These are phyloP conservation scores for Mortierella sp. DNA, from an alignment of 371 early-diverging fungal genomes.

Conservation along the genomic window DNA sequence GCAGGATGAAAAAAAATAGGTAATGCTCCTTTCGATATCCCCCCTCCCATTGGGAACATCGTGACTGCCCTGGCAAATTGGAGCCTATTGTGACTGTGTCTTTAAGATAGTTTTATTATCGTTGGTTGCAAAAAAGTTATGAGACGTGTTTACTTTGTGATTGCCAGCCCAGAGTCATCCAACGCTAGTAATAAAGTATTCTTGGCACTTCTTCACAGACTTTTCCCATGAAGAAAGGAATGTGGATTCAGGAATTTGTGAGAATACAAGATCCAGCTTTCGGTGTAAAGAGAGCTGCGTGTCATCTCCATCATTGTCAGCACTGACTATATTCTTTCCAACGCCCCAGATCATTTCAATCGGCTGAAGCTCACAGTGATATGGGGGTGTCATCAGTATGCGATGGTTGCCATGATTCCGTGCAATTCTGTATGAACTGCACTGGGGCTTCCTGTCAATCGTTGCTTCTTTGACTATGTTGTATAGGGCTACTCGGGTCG, in stretches of 20 bases:
- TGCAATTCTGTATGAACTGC: background rate
- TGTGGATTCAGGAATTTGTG: background rate
- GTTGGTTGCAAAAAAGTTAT: background rate
- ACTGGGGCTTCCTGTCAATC: background rate
- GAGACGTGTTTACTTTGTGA: too few species aligned
- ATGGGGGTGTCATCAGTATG: background rate
- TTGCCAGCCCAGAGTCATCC: too few species aligned
- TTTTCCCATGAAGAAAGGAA: background rate
- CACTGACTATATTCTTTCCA: background rate
- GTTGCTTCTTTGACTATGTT: background rate
- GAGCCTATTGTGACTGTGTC: background rate
- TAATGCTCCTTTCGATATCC: background rate
- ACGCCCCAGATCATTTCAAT: slow-evolving; percentile 2
- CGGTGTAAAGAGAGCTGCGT: slow-evolving; percentile 3
- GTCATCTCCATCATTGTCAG: background rate
- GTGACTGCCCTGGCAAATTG: background rate
- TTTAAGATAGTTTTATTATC: background rate
- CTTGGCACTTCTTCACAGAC: background rate
- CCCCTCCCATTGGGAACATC: background rate
- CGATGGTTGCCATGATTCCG: background rate
- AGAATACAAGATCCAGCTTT: slow-evolving; percentile 1
- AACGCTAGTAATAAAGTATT: too few species aligned
- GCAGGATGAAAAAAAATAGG: background rate
- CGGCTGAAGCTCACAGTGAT: background rate
- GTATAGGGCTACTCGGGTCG: background rate